These are phyloP conservation scores for Corrigiola litoralis DNA, from an alignment of 179 eudicot species.

Conservation along the genomic window DNA sequence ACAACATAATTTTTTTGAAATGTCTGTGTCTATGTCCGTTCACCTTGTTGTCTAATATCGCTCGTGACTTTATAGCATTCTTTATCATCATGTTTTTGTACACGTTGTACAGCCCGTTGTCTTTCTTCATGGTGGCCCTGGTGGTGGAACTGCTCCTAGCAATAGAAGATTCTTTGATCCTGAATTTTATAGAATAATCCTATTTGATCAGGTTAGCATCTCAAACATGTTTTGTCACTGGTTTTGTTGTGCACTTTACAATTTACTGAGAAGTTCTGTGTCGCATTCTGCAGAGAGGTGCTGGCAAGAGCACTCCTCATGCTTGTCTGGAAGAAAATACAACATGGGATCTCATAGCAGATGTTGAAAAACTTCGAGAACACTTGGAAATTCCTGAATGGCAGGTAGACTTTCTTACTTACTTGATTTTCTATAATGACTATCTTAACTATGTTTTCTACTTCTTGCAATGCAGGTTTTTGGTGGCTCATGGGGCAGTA, in stretches of 20 bases:
- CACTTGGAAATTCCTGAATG: constrained; percentile 87
- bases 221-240: constrained; percentile 6
- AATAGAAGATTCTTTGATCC: constrained; percentile 94
- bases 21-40: too few species aligned
- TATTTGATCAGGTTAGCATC: constrained; percentile 84
- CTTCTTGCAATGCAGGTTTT: constrained; percentile 56
- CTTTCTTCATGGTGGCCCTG: constrained; percentile 99
- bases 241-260: not conserved
- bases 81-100: not conserved
- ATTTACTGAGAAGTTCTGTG: not conserved
- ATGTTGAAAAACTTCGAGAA: constrained; percentile 83
- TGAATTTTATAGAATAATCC: constrained; percentile 77
- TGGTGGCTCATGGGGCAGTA: constrained; percentile 99
- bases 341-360: constrained; percentile 91
- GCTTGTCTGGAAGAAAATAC: constrained; percentile 95
- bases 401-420: constrained; percentile 52
- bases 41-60: not conserved
- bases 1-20: not conserved
- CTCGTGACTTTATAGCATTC: not conserved
- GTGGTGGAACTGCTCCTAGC: constrained; percentile 93
- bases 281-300: constrained; percentile 62
- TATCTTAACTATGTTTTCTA: constrained; percentile 6
- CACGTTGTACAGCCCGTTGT: constrained; percentile 73
- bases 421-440: not conserved
- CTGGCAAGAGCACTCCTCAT: constrained; percentile 98